Base-by-base conservation (phyloP, 2,329 filamentous ascomycete species). In the Fusarium camptoceras region DNA sequence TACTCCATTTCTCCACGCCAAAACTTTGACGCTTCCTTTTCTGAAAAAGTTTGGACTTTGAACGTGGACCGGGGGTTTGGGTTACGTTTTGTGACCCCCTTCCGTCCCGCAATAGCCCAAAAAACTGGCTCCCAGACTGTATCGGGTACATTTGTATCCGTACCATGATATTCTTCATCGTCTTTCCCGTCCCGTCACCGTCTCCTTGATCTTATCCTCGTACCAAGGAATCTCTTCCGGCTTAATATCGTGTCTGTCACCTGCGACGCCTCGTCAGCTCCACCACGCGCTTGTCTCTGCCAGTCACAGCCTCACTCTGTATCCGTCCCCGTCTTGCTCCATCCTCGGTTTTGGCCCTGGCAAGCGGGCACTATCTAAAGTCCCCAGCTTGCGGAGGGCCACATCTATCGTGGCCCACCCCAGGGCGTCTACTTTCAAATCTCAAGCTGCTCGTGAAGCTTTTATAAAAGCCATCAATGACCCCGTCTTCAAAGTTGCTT, bases 401-500 rank as follows among this genome's bases (percentile, higher is more conserved):
- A 75, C 73, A 76, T 72, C 73, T 67, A 63, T 62, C 57, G 49
- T 50, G 22, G 25, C 48, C 24, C 72, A 76, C 74, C 58, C 74
- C 74, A 66, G 58, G 73, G 74, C 59, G 74, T 76, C 59, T 22
- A 42, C 51, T 43, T 25, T 55, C 20, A 56, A 66, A 75, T 73
- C 66, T 66, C 71, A 55, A 73, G 59, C 63, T 71, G 64, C 66
- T 76, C 73, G 73, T 64, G 67, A 73, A 76, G 71, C 67, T 78
- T 76, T 80, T 78, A 81, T 81, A 82, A 70, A 70, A 70, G 80
- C 77, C 78, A 81, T 81, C 77, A 79, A 76, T 76, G 79, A 81
- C 74, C 81, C 81, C 80, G 70, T 82, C 75, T 68, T 71, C 68
- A 80, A 80, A 74, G 75, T 74, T 24, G 64, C 70, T 70, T 82